Conservation (phyloP, 108 stramenopile species). For the Stephanodiscus minutulus region DNA sequence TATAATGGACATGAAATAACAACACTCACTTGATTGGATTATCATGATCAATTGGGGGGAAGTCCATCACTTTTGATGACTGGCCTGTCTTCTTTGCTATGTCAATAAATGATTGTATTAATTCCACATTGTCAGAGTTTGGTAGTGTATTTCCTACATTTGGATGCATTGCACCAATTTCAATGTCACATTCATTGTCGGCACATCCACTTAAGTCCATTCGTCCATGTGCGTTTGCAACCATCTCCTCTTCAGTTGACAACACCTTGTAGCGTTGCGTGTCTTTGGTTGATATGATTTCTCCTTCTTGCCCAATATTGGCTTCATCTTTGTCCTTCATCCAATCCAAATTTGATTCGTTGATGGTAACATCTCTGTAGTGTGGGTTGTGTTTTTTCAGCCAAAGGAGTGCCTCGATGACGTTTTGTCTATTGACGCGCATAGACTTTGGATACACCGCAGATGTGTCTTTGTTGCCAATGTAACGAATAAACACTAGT, state of each 20-base stretch:
- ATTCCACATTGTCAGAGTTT: not conserved
- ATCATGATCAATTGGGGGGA: constrained; percentile 2
- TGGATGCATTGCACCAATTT: not conserved
- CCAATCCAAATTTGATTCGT: not conserved
- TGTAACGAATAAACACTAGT: not conserved
- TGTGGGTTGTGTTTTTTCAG: not conserved
- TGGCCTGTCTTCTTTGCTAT: not conserved
- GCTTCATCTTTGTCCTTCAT: not conserved
- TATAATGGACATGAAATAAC: too few species aligned
- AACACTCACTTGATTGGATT: not conserved
- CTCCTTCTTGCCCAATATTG: too few species aligned
- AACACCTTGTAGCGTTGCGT: too few species aligned
- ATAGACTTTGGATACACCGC: not conserved
- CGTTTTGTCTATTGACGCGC: not conserved
- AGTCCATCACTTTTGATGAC: not conserved
- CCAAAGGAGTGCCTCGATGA: not conserved
- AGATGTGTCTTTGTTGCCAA: not conserved
- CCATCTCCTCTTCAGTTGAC: too few species aligned
- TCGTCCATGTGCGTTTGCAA: too few species aligned
- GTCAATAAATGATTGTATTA: not conserved
- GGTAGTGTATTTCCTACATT: not conserved
- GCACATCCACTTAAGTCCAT: not conserved
- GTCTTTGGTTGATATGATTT: too few species aligned
- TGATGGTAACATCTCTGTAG: not conserved
- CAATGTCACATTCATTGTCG: not conserved